Conservation (phyloP, 2,329 filamentous ascomycete genomes). For the Paecilomyces niveus region DNA sequence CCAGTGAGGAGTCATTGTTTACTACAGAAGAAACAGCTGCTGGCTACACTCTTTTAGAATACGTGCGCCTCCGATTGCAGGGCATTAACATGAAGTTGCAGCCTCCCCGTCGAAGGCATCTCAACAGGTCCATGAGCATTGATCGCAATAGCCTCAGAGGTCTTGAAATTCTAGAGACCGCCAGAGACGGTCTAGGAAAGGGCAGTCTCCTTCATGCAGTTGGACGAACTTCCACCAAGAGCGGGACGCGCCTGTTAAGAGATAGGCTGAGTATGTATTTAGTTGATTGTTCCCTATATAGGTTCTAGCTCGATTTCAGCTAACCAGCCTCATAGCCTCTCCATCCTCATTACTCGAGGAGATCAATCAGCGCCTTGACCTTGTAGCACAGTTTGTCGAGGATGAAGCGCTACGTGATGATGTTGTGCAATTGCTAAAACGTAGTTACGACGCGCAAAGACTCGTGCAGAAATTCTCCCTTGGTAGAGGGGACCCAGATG, state of each 20-base stretch:
- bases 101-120: slow-evolving; percentile 67
- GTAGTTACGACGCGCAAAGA: slow-evolving; percentile 78
- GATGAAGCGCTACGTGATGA: slow-evolving; percentile 63
- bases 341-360: slow-evolving; percentile 79
- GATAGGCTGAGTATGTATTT: slow-evolving; percentile 64
- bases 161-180: slow-evolving; percentile 80
- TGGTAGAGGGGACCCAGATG: slow-evolving; percentile 84
- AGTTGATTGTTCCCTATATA: background rate
- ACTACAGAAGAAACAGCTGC: slow-evolving; percentile 64
- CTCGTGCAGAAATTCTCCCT: slow-evolving; percentile 91
- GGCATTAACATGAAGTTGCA: slow-evolving; percentile 75
- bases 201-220: slow-evolving; percentile 89
- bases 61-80: slow-evolving; percentile 71
- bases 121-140: slow-evolving; percentile 75
- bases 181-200: slow-evolving; percentile 68
- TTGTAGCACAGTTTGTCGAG: slow-evolving; percentile 68
- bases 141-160: slow-evolving; percentile 87
- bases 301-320: slow-evolving; percentile 4
- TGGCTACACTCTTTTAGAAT: slow-evolving; percentile 73
- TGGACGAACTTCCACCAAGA: slow-evolving; percentile 81
- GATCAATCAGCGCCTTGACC: slow-evolving; percentile 72
- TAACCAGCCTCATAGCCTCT: slow-evolving; percentile 44
- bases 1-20: slow-evolving; percentile 51
- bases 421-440: slow-evolving; percentile 60
- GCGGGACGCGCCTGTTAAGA: slow-evolving; percentile 75